Evolutionary conservation across 2,329 filamentous ascomycete genomes (phyloP).

Genomic region (Alternaria panax): DNA sequence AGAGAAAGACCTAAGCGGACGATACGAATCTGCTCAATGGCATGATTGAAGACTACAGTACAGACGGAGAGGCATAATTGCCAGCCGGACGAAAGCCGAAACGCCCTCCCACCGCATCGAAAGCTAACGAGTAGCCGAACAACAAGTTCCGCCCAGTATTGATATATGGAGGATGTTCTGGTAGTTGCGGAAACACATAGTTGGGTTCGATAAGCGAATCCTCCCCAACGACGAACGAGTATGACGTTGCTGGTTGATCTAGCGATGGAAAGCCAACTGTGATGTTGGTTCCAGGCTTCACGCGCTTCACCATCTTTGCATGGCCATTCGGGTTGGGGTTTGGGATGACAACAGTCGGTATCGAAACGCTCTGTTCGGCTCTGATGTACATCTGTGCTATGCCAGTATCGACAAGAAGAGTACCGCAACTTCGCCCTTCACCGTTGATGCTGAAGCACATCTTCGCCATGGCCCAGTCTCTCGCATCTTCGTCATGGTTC

Average conservation of each 20-base stretch:
- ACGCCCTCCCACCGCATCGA: constrained; percentile 42
- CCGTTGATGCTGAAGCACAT: constrained; percentile 43
- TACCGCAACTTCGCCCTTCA: constrained; percentile 30
- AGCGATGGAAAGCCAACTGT: constrained; percentile 34
- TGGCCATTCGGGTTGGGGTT: constrained; percentile 42
- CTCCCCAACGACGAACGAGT: constrained; percentile 40
- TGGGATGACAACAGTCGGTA: constrained; percentile 39
- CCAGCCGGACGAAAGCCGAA: constrained; percentile 41
- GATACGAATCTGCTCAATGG: background rate
- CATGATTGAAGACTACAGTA: constrained; percentile 20
- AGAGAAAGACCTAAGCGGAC: background rate
- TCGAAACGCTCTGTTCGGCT: constrained; percentile 33
- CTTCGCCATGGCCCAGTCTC: constrained; percentile 46
- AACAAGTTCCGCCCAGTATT: constrained; percentile 48
- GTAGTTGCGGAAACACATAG: constrained; percentile 38
- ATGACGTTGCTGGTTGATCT: constrained; percentile 25
- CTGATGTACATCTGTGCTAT: constrained; percentile 48
- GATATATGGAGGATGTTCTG: constrained; percentile 34
- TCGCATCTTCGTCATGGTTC: constrained; percentile 35
- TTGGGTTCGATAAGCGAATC: constrained; percentile 34
- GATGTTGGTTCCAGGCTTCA: constrained; percentile 40
- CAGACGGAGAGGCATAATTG: constrained; percentile 20
- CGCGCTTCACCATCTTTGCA: constrained; percentile 38
- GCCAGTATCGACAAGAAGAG: constrained; percentile 44
- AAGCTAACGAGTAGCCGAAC: constrained; percentile 43